Evolutionary conservation across 805 yeast genomes (phyloP).

Genomic region (Nakazawaea peltata): DNA sequence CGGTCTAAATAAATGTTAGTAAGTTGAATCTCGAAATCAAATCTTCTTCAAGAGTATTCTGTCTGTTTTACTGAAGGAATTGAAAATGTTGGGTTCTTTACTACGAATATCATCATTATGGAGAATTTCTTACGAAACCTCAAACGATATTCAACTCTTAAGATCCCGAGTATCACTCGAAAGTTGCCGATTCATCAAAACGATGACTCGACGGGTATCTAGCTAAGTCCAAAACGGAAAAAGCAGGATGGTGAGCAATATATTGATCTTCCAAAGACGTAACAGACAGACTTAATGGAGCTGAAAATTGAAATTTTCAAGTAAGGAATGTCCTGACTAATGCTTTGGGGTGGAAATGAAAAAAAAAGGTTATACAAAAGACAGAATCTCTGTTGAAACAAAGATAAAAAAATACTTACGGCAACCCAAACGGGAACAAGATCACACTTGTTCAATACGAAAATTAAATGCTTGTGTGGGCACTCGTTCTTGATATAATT

Average conservation of each 20-base stretch:
- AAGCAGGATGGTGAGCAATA: conserved; percentile 42
- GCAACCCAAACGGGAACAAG: conserved; percentile 99
- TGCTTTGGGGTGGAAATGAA: conserved; percentile 54
- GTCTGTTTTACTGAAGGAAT: no score
- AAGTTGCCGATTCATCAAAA: conserved; percentile 33
- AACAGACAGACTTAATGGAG: conserved; percentile 72
- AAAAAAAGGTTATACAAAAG: not conserved
- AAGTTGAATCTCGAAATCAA: conserved; percentile 4
- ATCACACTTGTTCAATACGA: conserved; percentile 94
- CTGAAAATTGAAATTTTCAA: not conserved
- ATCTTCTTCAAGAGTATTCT: no score
- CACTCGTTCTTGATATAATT: conserved; percentile 89
- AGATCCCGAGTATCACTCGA: conserved; percentile 41
- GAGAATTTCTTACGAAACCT: conserved; percentile 25
- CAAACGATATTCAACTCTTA: conserved; percentile 76
- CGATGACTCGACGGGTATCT: conserved; percentile 30
- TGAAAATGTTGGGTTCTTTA: conserved; percentile 72
- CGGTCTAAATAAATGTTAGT: conserved; percentile 62
- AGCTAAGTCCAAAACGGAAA: conserved; percentile 39
- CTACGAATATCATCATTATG: conserved; percentile 78
- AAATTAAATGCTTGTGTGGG: conserved; percentile 92
- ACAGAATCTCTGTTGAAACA: no score
- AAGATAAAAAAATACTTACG: conserved; percentile 56
- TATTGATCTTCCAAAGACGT: conserved; percentile 89
- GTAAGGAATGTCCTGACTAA: conserved; percentile 65